Conservation (phyloP, 768 basidiomycete species). For the Pleurotus tuber-regium region DNA sequence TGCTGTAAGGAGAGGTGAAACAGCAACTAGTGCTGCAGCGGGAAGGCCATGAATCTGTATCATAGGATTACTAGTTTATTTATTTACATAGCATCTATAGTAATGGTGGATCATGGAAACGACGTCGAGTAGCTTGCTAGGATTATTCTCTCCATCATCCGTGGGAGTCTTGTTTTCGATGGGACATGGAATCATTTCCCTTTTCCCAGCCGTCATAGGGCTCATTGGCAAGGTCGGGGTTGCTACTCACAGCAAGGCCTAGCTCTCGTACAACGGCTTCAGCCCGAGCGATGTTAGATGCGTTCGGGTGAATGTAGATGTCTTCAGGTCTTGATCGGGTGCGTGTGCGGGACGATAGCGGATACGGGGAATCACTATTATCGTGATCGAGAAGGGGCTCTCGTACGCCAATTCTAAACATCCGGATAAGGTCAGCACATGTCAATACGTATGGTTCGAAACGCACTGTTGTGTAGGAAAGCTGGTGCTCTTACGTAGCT, state of each 20-base stretch:
- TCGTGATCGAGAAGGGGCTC: slow-evolving; percentile 19
- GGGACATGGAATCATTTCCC: not conserved
- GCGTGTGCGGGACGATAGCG: slow-evolving; percentile 25
- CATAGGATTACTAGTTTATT: slow-evolving; percentile 7
- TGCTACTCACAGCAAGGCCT: slow-evolving; percentile 36
- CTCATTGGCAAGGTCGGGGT: slow-evolving; percentile 1
- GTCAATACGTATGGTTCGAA: slow-evolving; percentile 13
- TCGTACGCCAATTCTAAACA: not conserved
- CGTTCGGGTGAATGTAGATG: slow-evolving; percentile 61
- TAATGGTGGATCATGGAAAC: not conserved
- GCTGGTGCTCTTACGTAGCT: slow-evolving; percentile 24
- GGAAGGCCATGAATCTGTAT: slow-evolving; percentile 1
- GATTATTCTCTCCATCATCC: not conserved
- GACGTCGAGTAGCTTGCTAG: not conserved
- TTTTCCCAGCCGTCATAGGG: slow-evolving; percentile 3
- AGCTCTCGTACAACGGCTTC: slow-evolving; percentile 58
- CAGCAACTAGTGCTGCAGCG: slow-evolving; percentile 22
- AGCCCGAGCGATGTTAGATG: slow-evolving; percentile 66
- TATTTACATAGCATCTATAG: slow-evolving; percentile 14
- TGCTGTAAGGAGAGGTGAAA: slow-evolving; percentile 38
- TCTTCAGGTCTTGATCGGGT: slow-evolving; percentile 53
- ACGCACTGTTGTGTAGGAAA: slow-evolving; percentile 1
- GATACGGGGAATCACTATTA: slow-evolving; percentile 14
- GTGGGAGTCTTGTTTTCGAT: not conserved
- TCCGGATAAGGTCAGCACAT: too few relatives aligned